phyloP scores from a whole-genome alignment of 139 green algal genomes.

The Picochlorum sp. region DNA sequence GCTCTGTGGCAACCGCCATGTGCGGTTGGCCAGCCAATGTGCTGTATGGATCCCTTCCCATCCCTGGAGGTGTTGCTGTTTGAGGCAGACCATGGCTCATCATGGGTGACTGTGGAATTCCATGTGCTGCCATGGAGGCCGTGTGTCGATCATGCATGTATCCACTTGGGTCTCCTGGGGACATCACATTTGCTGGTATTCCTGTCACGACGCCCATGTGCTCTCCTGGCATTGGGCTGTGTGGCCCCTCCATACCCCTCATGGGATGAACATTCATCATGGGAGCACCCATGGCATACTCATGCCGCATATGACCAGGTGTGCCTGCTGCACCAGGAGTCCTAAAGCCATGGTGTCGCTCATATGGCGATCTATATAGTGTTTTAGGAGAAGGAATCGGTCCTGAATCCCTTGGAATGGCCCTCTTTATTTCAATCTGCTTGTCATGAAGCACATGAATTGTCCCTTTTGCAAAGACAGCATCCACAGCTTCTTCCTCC shows the following conservation, averaged over 20 bases:
- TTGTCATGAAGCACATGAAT: slow-evolving; percentile 93
- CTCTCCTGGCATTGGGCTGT: not conserved
- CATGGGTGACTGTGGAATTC: not conserved
- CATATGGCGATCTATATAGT: not conserved
- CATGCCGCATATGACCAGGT: not conserved
- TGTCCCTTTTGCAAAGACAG: slow-evolving; percentile 63
- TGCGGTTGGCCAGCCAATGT: not conserved
- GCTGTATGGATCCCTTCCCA: slow-evolving; percentile 1
- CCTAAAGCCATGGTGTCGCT: not conserved
- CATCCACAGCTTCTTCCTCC: slow-evolving; percentile 79
- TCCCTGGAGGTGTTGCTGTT: not conserved
- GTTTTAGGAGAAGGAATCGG: slow-evolving; percentile 20
- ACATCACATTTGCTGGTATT: slow-evolving; percentile 10
- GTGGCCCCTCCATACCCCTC: not conserved
- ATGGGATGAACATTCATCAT: not conserved
- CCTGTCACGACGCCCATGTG: not conserved
- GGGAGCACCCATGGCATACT: not conserved
- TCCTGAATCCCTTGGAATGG: slow-evolving; percentile 81
- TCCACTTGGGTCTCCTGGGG: not conserved
- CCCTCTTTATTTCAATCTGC: slow-evolving; percentile 86
- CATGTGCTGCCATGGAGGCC: not conserved
- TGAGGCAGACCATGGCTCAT: not conserved
- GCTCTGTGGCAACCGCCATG: not conserved
- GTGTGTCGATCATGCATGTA: not conserved
- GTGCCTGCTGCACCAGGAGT: not conserved